Base-by-base conservation (phyloP, 2,329 filamentous ascomycete genomes). In the Aspergillus sp. region DNA sequence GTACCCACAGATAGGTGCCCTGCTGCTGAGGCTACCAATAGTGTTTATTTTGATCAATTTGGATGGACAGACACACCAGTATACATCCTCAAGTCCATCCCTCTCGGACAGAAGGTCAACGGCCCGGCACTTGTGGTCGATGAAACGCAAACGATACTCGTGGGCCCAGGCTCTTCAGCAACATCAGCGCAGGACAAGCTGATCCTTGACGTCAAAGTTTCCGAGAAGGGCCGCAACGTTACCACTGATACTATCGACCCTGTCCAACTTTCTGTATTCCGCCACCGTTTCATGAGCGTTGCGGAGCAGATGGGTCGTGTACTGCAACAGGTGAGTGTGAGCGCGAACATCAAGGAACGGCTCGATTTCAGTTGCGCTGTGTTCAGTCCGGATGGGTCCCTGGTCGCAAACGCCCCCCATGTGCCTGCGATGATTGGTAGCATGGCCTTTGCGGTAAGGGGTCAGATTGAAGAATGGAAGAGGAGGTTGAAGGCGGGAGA, bases 251-350 rank as follows among this genome's bases (percentile, higher is more conserved):
- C 25, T n/a, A 50, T 91, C 0, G 89, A 93, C 71, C 90, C 90
- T 0, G 90, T 93, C 65, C 83, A 91, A 78, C 82, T 94, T 2
- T 89, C 87, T 69, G 90, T 94, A 60, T 93, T 94, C 66, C 89
- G 88, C 0, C 90, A 94, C 71, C 84, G 91, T 6, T 94, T 94
- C 76, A 94, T 93, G 90, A 88, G 89, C 6, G 92, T 94, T 67
- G 91, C 91, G 1, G 91, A 94, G 76, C 90, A 93, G 70, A 93
- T 94, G 91, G 90, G 91, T 1, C 81, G 89, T 56, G 88, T 89
- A 10, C 77, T 93, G 15, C 90, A 92, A 70, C 93, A 92, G 79
- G 92, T 90, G 0, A 64, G 7, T 90, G 88, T 71, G 89, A 92
- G 57, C 90, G 87, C 69, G 1, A 93, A 92, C 67, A 89, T 93